Evolutionary conservation across 805 yeast genomes (phyloP), one percentile per base, ranked within the genome.

Genomic region (Pichia paraexigua): DNA sequence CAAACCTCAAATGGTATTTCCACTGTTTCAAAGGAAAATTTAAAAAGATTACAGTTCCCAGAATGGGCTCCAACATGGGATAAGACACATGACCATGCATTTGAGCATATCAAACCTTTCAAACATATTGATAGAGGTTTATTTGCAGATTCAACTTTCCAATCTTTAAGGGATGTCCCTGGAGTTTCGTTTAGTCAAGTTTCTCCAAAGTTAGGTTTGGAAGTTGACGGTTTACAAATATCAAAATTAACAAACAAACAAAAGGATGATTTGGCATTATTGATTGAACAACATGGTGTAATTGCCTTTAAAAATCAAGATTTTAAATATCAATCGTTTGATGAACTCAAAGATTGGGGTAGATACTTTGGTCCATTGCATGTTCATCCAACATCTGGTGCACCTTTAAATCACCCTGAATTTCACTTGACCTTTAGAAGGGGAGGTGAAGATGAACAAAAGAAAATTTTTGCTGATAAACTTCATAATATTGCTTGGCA

Each of bases 361-460:
- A 68, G 66, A 46, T 77, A 84, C 62, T 85, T 80, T 62, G 92
- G 92, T 40, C 81, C 82, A 35, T 72, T 81, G 53, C 91, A 85
- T 64, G 74, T 82, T 53, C 91, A 85, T 63, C 89, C 88, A 46
- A 82, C 87, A 11, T 79, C 87, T 15, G 90, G 90, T 18, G 81
- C 86, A 17, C 90, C 86, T 30, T 71, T 69, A 54, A 72, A 71
- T 10, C 70, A 69, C 53, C 84, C 86, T 7, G 82, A 82, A 55
- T 73, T 84, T 56, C 89, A 82, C 56, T 69, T 83, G 37, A 80
- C 82, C 17, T 81, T 77, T 64, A 72, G 85, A 57, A 66, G 76
- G 55, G 71, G 76, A 8, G 68, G 65, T 54, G 61, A 65, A 44
- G 70, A 65, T 24, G 75, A 71, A 54, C 64, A 67, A 35, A 66